Evolutionary conservation across 495 filamentous ascomycete genomes (phyloP).

Genomic region (Hypoxylon lienhwacheense): DNA sequence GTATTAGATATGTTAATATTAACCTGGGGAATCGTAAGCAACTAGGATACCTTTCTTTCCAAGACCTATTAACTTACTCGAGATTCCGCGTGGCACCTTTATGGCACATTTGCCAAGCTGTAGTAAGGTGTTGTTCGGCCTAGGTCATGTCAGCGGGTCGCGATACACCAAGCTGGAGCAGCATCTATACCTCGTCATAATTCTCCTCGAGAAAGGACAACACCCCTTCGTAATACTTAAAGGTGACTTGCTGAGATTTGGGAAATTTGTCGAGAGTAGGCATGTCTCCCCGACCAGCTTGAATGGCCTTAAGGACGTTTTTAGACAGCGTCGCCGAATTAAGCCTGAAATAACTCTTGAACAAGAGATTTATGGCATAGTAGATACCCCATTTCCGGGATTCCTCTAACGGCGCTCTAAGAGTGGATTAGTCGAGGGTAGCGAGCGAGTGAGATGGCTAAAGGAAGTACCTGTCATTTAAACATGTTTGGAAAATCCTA

Average conservation of each 20-base stretch:
- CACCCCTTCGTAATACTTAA: slow-evolving; percentile 91
- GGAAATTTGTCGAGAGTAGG: slow-evolving; percentile 75
- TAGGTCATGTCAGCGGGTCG: slow-evolving; percentile 41
- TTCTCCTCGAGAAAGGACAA: slow-evolving; percentile 90
- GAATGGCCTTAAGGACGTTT: slow-evolving; percentile 80
- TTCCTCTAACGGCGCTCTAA: slow-evolving; percentile 78
- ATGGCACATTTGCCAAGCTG: slow-evolving; percentile 78
- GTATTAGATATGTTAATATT: slow-evolving; percentile 94
- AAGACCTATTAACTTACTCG: slow-evolving; percentile 58
- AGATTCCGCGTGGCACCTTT: slow-evolving; percentile 69
- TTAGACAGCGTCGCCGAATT: slow-evolving; percentile 87
- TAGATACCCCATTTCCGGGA: slow-evolving; percentile 98
- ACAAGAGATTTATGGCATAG: slow-evolving; percentile 85
- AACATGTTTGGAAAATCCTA: slow-evolving; percentile 82
- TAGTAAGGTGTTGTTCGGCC: slow-evolving; percentile 78
- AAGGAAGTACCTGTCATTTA: slow-evolving; percentile 75
- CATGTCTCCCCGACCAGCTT: slow-evolving; percentile 72
- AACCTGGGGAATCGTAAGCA: slow-evolving; percentile 58
- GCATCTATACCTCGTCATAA: slow-evolving; percentile 65
- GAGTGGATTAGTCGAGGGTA: slow-evolving; percentile 26
- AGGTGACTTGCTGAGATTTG: slow-evolving; percentile 89
- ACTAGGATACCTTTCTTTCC: neutral
- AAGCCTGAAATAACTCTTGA: slow-evolving; percentile 98
- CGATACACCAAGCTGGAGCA: neutral
- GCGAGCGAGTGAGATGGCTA: neutral